Base-by-base conservation (phyloP, 139 green algal genomes). In the Chlorella sp. region DNA sequence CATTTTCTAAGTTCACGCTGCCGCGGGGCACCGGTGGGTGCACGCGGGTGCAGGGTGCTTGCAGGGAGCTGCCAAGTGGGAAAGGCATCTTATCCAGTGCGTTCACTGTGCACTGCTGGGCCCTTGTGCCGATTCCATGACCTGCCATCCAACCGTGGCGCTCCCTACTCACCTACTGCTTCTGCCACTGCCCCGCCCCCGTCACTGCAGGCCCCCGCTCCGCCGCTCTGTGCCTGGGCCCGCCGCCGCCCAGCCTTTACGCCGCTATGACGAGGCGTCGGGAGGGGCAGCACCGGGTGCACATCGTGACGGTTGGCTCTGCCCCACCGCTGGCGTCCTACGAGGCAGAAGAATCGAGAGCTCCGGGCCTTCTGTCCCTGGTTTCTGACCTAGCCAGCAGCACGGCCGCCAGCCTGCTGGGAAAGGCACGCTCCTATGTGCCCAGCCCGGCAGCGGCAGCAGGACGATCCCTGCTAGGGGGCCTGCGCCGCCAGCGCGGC, bases 1-100 rank as follows among this genome's bases (percentile, higher is more conserved):
- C 74, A 20, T 76, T 81, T 15, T 87, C 88, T 36, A 90, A 91
- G 23, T 95, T 86, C 84, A 70, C 89, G 60, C 67, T 94, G 60
- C 88, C 88, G 5, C 65, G 79, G 57, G 51, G 62, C 12, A 36
- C 78, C 60, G 84, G 83, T 83, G 74, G 25, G 75, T 16, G n/a
- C n/a, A 18, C 6, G 18, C 0, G 16, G 71, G 20, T 13, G 36
- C 5, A 11, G 34, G 26, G 21, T 1, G 34, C 3, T n/a, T 56
- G 69, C 36, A 30, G 15, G 51, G 34, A 9, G 12, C 2, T 51
- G 11, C 26, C 26, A 18, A 2, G 16, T 74, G 34, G 32, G 13
- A 15, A 3, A 23, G 34, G 67, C 16, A 13, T 74, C 16, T 9
- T 1, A 3, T 28, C 47, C n/a, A n/a, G n/a, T n/a, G n/a, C n/a